A percentile compares a stretch with the other conserved stretches of the same genome.
Conservation (phyloP, 129 eudicot species). For the Chrysanthemum makinoi region DNA sequence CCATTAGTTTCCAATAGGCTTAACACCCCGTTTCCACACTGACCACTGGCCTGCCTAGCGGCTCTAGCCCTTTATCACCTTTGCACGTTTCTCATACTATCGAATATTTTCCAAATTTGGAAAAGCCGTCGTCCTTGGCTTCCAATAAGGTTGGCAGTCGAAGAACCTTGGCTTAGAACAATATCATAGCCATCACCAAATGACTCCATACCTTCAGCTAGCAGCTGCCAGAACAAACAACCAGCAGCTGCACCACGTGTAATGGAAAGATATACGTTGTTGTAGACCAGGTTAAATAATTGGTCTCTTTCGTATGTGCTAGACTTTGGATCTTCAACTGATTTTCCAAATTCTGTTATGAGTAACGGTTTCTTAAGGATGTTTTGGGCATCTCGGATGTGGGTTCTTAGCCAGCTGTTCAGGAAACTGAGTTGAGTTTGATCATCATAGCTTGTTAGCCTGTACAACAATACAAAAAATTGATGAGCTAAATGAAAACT, state of each 20-base stretch:
- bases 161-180: conserved; percentile 53
- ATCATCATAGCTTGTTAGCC: conserved; percentile 68
- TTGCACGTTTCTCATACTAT: conserved; percentile 62
- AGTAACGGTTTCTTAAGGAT: conserved; percentile 61
- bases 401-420: conserved; percentile 66
- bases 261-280: conserved; percentile 69
- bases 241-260: conserved; percentile 80
- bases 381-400: conserved; percentile 69
- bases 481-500: background rate
- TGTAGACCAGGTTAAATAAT: conserved; percentile 55
- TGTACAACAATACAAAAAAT: conserved; percentile 16
- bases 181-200: conserved; percentile 73
- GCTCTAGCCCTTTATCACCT: conserved; percentile 63
- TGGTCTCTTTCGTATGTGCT: conserved; percentile 60
- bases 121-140: conserved; percentile 66
- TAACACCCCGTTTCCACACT: conserved; percentile 48
- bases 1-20: conserved; percentile 41
- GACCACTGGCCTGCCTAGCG: conserved; percentile 58
- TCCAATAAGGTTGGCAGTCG: conserved; percentile 65
- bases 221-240: conserved; percentile 88
- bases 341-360: conserved; percentile 85
- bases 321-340: conserved; percentile 58
- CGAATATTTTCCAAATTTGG: conserved; percentile 63
- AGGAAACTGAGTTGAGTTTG: conserved; percentile 56
- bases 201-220: conserved; percentile 66